phyloP scores from a whole-genome alignment of 331 rosid genomes.

The Quercus lobata region DNA sequence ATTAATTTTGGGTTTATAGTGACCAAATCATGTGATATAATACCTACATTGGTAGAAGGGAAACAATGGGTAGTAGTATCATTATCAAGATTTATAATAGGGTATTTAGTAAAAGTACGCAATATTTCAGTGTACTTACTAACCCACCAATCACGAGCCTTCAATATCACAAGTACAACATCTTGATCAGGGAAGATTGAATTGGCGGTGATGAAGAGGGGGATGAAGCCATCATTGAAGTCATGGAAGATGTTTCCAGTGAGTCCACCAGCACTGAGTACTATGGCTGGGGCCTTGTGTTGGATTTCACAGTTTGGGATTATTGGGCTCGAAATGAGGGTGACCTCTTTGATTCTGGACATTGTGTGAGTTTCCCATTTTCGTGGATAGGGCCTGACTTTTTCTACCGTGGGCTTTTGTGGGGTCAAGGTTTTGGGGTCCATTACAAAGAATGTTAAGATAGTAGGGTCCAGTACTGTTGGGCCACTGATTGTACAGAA shows the following conservation, averaged over 20 bases:
- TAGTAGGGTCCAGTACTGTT: slow-evolving; percentile 25
- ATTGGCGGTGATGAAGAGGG: no score
- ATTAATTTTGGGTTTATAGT: slow-evolving; percentile 32
- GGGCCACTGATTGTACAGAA: slow-evolving; percentile 26
- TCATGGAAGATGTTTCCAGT: no score
- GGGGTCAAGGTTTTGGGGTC: not conserved
- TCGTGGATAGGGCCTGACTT: slow-evolving; percentile 30
- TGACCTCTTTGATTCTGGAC: slow-evolving; percentile 27
- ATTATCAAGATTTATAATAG: no score
- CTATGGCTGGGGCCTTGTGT: slow-evolving; percentile 23
- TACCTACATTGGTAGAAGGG: slow-evolving; percentile 3
- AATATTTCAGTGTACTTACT: no score
- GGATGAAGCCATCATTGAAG: no score
- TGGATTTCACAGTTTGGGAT: slow-evolving; percentile 9
- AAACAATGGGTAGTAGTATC: no score
- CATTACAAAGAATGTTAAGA: slow-evolving; percentile 9
- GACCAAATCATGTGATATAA: slow-evolving; percentile 41
- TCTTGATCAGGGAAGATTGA: no score
- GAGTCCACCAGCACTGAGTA: slow-evolving; percentile 27
- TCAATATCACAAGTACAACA: no score
- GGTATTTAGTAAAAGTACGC: no score
- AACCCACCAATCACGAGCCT: no score
- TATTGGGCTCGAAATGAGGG: slow-evolving; percentile 11
- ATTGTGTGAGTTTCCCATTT: slow-evolving; percentile 20
- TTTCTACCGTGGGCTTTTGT: not conserved